Evolutionary conservation across 805 yeast genomes (phyloP).

Genomic region (Schwanniomyces sp.): DNA sequence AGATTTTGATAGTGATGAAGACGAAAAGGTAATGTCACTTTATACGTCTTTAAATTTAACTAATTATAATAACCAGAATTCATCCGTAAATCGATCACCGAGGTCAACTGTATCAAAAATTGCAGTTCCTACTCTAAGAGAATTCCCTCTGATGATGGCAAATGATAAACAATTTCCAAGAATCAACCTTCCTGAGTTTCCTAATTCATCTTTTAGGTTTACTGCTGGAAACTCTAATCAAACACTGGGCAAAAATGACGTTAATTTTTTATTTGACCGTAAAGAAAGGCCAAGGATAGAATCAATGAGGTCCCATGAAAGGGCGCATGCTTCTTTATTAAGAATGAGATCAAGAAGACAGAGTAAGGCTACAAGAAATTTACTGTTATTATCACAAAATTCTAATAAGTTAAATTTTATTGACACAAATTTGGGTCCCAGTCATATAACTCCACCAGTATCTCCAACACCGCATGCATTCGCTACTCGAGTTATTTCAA

Average conservation of each 20-base stretch:
- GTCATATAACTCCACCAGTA: conserved; percentile 21
- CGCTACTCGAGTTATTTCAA: not conserved
- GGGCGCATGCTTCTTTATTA: conserved; percentile 65
- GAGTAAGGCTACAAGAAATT: conserved; percentile 40
- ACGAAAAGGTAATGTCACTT: conserved; percentile 67
- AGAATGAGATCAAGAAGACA: conserved; percentile 61
- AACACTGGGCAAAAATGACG: not conserved
- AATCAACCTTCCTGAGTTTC: not conserved
- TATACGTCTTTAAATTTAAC: conserved; percentile 52
- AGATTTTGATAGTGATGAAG: conserved; percentile 49
- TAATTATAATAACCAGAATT: conserved; percentile 18
- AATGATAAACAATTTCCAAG: conserved; percentile 28
- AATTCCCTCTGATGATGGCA: conserved; percentile 38
- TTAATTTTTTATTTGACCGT: conserved; percentile 22
- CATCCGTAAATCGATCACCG: conserved; percentile 20
- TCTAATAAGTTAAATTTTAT: conserved; percentile 19
- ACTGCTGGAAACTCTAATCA: not conserved
- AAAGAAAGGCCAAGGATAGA: conserved; percentile 29
- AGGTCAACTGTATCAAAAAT: conserved; percentile 9
- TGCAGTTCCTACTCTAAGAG: conserved; percentile 42
- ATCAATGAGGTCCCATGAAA: conserved; percentile 47
- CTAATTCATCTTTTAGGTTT: not conserved
- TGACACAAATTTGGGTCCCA: conserved; percentile 12
- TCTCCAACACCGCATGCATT: conserved; percentile 12
- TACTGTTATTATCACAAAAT: conserved; percentile 23